phyloP scores from a whole-genome alignment of 2,329 filamentous ascomycete genomes.

The Colletotrichum sp. region DNA sequence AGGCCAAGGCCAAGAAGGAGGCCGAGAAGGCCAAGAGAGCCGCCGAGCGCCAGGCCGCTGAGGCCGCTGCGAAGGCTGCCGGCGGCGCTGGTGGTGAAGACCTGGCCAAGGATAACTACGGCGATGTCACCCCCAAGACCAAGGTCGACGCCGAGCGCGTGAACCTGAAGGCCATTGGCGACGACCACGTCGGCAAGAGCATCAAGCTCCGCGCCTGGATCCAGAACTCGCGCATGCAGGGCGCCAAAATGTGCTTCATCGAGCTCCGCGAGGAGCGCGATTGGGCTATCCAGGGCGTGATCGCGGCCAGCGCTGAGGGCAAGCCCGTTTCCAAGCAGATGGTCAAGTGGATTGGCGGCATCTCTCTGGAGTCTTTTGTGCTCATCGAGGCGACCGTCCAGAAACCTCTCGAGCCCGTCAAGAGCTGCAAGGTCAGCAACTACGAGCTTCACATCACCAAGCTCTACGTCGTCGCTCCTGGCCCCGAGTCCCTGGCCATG shows the following conservation, averaged over 20 bases:
- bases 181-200: slow-evolving; percentile 69
- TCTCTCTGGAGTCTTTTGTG: slow-evolving; percentile 83
- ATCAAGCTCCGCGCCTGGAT: slow-evolving; percentile 81
- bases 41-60: slow-evolving; percentile 51
- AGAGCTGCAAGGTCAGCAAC: slow-evolving; percentile 79
- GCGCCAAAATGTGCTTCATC: slow-evolving; percentile 89
- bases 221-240: slow-evolving; percentile 86
- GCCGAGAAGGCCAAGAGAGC: slow-evolving; percentile 69
- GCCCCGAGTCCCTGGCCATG: slow-evolving; percentile 61
- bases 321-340: slow-evolving; percentile 75
- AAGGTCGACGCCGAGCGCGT: slow-evolving; percentile 54
- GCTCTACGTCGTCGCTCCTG: slow-evolving; percentile 76
- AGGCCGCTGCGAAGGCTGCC: slow-evolving; percentile 68
- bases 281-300: slow-evolving; percentile 83
- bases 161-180: slow-evolving; percentile 66
- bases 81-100: slow-evolving; percentile 68
- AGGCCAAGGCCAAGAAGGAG: slow-evolving; percentile 87
- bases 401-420: slow-evolving; percentile 84
- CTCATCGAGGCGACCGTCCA: slow-evolving; percentile 80
- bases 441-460: slow-evolving; percentile 90
- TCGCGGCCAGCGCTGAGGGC: slow-evolving; percentile 68
- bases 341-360: slow-evolving; percentile 85
- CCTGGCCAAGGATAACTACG: slow-evolving; percentile 79
- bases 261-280: slow-evolving; percentile 78
- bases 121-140: slow-evolving; percentile 46